Conservation (phyloP, 2,329 filamentous ascomycete genomes). For the Cordyceps fumosorosea region DNA sequence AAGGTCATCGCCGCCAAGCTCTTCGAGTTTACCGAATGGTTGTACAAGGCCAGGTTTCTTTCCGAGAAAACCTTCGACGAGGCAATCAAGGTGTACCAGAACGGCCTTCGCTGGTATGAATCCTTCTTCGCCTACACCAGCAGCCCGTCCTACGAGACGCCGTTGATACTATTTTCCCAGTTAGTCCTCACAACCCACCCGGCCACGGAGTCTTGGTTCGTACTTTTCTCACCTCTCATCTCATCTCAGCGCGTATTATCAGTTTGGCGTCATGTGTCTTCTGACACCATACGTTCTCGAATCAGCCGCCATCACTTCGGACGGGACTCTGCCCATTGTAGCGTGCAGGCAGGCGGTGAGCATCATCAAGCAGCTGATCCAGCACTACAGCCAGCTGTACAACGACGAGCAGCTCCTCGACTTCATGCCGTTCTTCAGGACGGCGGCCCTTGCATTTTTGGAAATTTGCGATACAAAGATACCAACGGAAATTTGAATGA, state of each 20-base stretch:
- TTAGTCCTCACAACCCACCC: not conserved
- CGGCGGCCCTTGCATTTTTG: not conserved
- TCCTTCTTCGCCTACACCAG: constrained; percentile 6
- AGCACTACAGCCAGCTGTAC: not conserved
- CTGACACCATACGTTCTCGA: not conserved
- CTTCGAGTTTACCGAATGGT: constrained; percentile 6
- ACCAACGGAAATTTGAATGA: not conserved
- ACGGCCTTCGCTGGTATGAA: constrained; percentile 1
- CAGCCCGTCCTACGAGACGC: not conserved
- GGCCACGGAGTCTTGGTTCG: not conserved
- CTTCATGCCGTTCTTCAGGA: constrained; percentile 3
- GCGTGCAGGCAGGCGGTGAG: not conserved
- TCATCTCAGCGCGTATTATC: not conserved
- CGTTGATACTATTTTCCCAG: constrained; percentile 3
- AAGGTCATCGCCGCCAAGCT: not conserved
- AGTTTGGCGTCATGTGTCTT: constrained; percentile 5
- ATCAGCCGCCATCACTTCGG: not conserved
- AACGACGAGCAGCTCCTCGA: not conserved
- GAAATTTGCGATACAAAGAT: not conserved
- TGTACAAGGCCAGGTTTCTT: not conserved
- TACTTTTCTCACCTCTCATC: not conserved
- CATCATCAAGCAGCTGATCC: not conserved
- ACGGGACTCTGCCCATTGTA: not conserved
- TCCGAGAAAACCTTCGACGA: not conserved
- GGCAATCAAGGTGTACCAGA: not conserved